Conservation (phyloP, 345 rosid genomes). For the Linum lewisii region DNA sequence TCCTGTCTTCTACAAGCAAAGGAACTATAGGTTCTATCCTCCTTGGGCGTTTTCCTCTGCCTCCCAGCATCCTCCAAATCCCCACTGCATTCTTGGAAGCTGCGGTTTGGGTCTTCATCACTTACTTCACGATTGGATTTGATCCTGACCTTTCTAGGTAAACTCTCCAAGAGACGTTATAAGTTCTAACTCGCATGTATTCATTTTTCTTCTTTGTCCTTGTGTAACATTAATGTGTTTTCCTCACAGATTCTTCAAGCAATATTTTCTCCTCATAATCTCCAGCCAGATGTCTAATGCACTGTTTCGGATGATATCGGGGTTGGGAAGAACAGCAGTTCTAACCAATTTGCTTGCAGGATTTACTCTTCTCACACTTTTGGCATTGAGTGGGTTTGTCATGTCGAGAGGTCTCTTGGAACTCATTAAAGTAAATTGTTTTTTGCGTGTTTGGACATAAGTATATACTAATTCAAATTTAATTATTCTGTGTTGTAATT, state of each 20-base stretch:
- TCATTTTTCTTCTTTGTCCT: background rate
- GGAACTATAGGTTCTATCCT: background rate
- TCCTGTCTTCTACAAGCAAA: slow-evolving; percentile 5
- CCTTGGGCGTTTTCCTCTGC: slow-evolving; percentile 6
- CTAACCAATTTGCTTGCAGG: background rate
- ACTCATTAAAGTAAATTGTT: background rate
- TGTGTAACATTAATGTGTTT: background rate
- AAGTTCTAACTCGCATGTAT: background rate
- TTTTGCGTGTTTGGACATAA: background rate
- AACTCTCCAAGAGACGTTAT: no score
- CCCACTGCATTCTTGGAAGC: background rate
- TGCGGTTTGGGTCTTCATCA: slow-evolving; percentile 4
- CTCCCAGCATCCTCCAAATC: background rate
- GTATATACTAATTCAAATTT: background rate
- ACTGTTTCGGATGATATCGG: background rate
- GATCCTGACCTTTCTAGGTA: background rate
- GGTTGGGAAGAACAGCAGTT: background rate
- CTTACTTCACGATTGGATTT: background rate
- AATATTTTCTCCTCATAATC: background rate
- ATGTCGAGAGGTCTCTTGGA: background rate
- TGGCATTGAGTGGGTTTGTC: slow-evolving; percentile 3
- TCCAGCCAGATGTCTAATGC: background rate
- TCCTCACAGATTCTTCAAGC: slow-evolving; percentile 1
- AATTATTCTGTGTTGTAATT: background rate
- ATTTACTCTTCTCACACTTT: slow-evolving; percentile 2